A percentile compares a stretch with the other conserved stretches of the same genome.
Evolutionary conservation across 2,329 filamentous ascomycete genomes (phyloP).

Genomic region (Aspergillus sp.): DNA sequence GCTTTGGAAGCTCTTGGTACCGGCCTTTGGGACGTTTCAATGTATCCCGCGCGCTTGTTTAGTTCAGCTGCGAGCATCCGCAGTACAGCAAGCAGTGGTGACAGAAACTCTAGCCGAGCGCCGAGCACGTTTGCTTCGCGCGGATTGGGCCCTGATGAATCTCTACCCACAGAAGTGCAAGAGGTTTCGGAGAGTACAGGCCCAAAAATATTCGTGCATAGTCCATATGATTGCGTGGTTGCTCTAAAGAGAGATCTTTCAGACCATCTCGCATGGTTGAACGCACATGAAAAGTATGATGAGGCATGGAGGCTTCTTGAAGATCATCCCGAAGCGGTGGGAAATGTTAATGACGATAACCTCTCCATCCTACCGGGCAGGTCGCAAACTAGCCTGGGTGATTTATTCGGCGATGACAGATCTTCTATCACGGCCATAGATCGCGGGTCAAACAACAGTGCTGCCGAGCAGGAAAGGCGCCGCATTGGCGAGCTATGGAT

Average conservation of each 20-base stretch:
- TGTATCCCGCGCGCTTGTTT: slow-evolving; percentile 85
- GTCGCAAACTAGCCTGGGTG: slow-evolving; percentile 54
- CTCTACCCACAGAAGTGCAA: slow-evolving; percentile 47
- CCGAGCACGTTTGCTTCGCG: slow-evolving; percentile 58
- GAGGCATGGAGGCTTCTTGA: slow-evolving; percentile 89
- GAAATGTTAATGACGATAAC: slow-evolving; percentile 45
- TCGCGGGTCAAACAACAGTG: slow-evolving; percentile 64
- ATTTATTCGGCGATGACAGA: slow-evolving; percentile 75
- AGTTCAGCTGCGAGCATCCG: slow-evolving; percentile 80
- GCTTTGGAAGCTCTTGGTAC: slow-evolving; percentile 75
- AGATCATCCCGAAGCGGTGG: slow-evolving; percentile 75
- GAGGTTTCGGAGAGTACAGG: slow-evolving; percentile 60
- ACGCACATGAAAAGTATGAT: slow-evolving; percentile 79
- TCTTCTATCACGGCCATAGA: slow-evolving; percentile 66
- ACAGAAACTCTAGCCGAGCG: slow-evolving; percentile 58
- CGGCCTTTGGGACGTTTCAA: slow-evolving; percentile 85
- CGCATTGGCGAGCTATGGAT: slow-evolving; percentile 94
- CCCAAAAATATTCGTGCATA: slow-evolving; percentile 90
- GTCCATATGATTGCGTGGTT: slow-evolving; percentile 94
- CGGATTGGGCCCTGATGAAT: slow-evolving; percentile 52
- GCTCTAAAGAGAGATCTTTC: slow-evolving; percentile 83
- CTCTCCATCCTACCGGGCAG: slow-evolving; percentile 37
- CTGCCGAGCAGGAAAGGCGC: slow-evolving; percentile 82
- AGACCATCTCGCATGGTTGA: slow-evolving; percentile 84
- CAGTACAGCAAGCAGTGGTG: slow-evolving; percentile 60